A percentile compares a stretch with the other conserved stretches of the same genome.
These are phyloP conservation scores for Tillandsia fasciculata DNA, from an alignment of 176 grass and related monocot genomes.

Conservation along the genomic window DNA sequence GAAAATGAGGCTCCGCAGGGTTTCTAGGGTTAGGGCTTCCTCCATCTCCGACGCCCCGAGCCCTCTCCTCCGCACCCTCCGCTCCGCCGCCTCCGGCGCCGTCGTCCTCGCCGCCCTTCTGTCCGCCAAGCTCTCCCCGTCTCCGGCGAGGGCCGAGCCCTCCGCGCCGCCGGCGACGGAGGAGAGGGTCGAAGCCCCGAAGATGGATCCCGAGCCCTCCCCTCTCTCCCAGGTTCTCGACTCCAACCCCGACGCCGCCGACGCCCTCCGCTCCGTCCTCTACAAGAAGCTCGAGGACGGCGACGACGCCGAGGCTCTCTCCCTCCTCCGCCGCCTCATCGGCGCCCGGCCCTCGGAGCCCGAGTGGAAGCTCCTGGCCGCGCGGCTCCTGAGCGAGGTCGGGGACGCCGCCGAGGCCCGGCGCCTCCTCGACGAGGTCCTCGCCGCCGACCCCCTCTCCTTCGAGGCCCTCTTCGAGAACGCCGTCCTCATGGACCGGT, in stretches of 20 bases:
- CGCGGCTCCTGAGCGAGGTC: constrained; percentile 22
- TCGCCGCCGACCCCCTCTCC: constrained; percentile 18
- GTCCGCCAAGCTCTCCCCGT: constrained; percentile 16
- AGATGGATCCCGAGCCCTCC: background rate
- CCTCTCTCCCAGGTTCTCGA: constrained; percentile 19
- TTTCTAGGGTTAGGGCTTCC: constrained; percentile 10
- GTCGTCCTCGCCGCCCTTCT: constrained; percentile 45
- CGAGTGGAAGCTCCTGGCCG: constrained; percentile 33
- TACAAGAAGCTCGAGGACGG: constrained; percentile 22
- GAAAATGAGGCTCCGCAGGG: background rate
- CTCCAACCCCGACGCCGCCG: constrained; percentile 9
- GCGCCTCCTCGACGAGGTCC: constrained; percentile 31
- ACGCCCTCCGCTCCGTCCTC: constrained; percentile 15
- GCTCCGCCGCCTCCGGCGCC: constrained; percentile 43
- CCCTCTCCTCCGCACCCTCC: constrained; percentile 38
- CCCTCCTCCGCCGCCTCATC: constrained; percentile 20
- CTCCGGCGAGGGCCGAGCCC: constrained; percentile 5
- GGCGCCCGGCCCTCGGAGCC: constrained; percentile 8
- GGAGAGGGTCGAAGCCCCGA: constrained; percentile 5
- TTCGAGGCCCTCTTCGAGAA: constrained; percentile 54
- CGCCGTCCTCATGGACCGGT: constrained; percentile 40
- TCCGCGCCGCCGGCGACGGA: constrained; percentile 9
- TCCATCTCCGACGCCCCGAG: constrained; percentile 14
- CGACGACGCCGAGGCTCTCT: constrained; percentile 19
- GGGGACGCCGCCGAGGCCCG: constrained; percentile 17